Percentiles rank a stretch among this genome's conserved stretches.
phyloP scores from a whole-genome alignment of 257 asterid species.

The Nicotiana attenuata region DNA sequence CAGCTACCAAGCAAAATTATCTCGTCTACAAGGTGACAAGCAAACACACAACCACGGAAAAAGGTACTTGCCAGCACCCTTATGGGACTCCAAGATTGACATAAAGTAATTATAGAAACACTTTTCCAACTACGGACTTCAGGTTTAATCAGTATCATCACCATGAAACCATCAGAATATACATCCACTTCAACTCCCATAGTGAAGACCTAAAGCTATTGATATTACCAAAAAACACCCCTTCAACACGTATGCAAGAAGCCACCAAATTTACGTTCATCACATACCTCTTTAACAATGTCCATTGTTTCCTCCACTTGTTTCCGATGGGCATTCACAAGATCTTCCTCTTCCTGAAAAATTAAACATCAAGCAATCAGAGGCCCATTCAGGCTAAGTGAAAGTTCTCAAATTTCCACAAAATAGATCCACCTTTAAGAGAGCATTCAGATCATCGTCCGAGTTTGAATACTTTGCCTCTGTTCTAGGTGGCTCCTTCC shows the following conservation, averaged over 20 bases:
- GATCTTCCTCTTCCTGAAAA: conserved; percentile 74
- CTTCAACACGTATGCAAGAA: neutral
- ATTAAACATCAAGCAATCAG: neutral
- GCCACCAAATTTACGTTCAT: neutral
- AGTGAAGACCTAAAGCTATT: neutral
- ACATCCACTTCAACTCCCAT: neutral
- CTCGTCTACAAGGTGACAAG: neutral
- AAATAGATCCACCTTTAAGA: conserved; percentile 54
- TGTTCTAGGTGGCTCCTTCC: conserved; percentile 71
- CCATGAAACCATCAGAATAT: neutral
- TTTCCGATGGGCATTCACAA: conserved; percentile 45
- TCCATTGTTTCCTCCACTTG: conserved; percentile 56
- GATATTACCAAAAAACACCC: neutral
- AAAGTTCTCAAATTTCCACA: neutral
- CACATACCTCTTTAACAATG: conserved; percentile 69
- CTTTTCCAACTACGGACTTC: neutral
- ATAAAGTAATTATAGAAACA: neutral
- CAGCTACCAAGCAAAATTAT: neutral
- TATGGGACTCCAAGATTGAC: neutral
- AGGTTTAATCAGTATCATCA: neutral
- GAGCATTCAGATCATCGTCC: conserved; percentile 60
- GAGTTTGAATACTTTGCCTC: conserved; percentile 43
- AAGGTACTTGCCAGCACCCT: neutral
- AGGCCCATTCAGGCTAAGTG: neutral
- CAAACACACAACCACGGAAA: neutral